Percentiles rank a stretch among this genome's conserved stretches.
phyloP scores from a whole-genome alignment of 192 early-diverging fungal genomes.

The Entophlyctis helioformis region DNA sequence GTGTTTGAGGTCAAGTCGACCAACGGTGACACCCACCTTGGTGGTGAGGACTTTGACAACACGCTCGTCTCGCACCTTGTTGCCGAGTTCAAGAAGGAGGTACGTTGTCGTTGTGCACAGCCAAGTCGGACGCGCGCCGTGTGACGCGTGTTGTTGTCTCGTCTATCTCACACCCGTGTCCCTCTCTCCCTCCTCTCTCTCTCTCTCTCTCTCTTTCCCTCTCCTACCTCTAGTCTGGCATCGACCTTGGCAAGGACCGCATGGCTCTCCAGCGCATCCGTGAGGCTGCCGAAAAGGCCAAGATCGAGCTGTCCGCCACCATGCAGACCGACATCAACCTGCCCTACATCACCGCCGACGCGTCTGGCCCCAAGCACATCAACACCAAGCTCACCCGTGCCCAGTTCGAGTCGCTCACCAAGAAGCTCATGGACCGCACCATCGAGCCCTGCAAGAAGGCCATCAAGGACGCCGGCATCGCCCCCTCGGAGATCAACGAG shows the following conservation, averaged over 20 bases:
- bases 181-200: too few relatives aligned
- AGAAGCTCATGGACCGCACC: conserved; percentile 75
- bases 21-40: conserved; percentile 83
- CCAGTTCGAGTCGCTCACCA: conserved; percentile 76
- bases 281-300: conserved; percentile 96
- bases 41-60: conserved; percentile 59
- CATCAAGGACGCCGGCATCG: conserved; percentile 86
- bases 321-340: conserved; percentile 93
- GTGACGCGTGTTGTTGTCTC: too few relatives aligned
- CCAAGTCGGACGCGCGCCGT: too few relatives aligned
- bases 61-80: conserved; percentile 64
- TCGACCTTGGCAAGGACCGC: conserved; percentile 76
- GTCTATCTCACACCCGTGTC: too few relatives aligned
- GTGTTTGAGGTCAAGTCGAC: conserved; percentile 99
- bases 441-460: conserved; percentile 90
- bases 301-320: conserved; percentile 94
- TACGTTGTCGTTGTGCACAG: too few relatives aligned
- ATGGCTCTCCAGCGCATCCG: conserved; percentile 97
- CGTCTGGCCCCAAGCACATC: conserved; percentile 92
- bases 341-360: conserved; percentile 87
- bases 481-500: conserved; percentile 74
- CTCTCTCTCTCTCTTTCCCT: too few relatives aligned
- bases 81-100: conserved; percentile 85
- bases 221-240: conserved; percentile 32
- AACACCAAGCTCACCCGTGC: conserved; percentile 86